Base-by-base conservation (phyloP, 192 early-diverging fungal species). In the Kappamyces sp. region DNA sequence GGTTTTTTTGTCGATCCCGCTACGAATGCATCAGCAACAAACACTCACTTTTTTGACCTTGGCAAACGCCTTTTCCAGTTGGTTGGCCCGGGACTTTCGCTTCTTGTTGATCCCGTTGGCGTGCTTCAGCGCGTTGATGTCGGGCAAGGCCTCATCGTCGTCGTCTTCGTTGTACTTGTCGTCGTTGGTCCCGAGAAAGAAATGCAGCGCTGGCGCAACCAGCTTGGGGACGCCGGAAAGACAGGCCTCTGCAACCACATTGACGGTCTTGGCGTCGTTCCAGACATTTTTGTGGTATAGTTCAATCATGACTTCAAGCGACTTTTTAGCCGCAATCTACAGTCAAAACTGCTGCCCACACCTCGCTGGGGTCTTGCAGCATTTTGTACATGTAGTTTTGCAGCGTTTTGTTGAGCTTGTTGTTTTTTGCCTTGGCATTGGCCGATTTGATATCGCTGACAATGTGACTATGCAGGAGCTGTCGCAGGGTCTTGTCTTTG, bases 311-410 rank as follows among this genome's bases (percentile, higher is more conserved):
- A 96, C 88, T 57, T 98, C 91, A 33, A 99, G 76, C 61, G 90
- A 94, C 66, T 92, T 91, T 62, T 93, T 91, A 32, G 94, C 94
- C n/a, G 94, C 94, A 67, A 94, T 85, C 45, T 74, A 49, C 36
- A 38, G 5, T 54, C 12, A 65, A 57, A 4, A 4, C 35, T 14
- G n/a, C 8, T 14, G 11, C 38, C 2, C 11, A 45, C 11, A 78
- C 76, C 68, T 84, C 79, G 52, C 75, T 69, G 12, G 70, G 54
- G 54, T 84, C 81, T 51, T 82, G 86, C 15, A 96, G 73, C 85
- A 99, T 93, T 49, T 86, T 94, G 70, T 93, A 99, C 95, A 99
- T 98, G 63, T 89, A 96, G 54, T 88, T 89, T 75, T 98, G 96
- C 43, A 99, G 75, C 14, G 88, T 84, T 68, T 94, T 97, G 85